Base-by-base conservation (phyloP, 257 asterid genomes). In the Nicotiana sylvestris region DNA sequence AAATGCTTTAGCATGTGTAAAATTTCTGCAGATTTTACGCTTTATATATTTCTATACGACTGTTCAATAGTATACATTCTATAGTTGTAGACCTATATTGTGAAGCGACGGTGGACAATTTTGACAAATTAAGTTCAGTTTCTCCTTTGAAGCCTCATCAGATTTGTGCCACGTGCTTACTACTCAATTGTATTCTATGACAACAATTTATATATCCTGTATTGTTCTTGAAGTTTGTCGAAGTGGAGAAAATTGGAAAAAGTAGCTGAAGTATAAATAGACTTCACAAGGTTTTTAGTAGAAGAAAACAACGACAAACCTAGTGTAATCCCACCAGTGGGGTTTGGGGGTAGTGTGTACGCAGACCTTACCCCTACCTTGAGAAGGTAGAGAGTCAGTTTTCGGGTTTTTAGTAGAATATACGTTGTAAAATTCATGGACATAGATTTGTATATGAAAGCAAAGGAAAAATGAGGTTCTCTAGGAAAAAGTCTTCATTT, bases 1-100 rank as follows among this genome's bases (percentile, higher is more conserved):
- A 94, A 51, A 43, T 39, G 16, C 43, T 51, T 49, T 76, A 76
- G 53, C 64, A 13, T 6, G 64, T 49, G 46, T 76, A 9, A 51
- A 76, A 18, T 76, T 7, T 76, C 80, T 46, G 62, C 64, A 76
- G 46, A 2, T 7, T 76, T 76, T 17, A 1, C 1, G 30, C 76
- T 35, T 35, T 66, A 32, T 32, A 64, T 64, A 2, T 80, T 46
- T 25, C 25, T 35, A 67, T 67, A 17, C 6, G 29, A 49, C 53
- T 27, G 80, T 49, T 49, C 43, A 74, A 12, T 49, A 46, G 80
- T 27, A 72, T 49, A 74, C 62, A 51, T 74, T 74, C 80, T 76
- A n/a, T 76, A 27, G 80, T 72, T n/a, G 33, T 39, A n/a, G 10
- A 39, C 57, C 16, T 39, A 2, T n/a, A 9, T 10, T 17, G 25